Conservation (phyloP, 2,329 filamentous ascomycete species). For the Phialocephala subalpina region DNA sequence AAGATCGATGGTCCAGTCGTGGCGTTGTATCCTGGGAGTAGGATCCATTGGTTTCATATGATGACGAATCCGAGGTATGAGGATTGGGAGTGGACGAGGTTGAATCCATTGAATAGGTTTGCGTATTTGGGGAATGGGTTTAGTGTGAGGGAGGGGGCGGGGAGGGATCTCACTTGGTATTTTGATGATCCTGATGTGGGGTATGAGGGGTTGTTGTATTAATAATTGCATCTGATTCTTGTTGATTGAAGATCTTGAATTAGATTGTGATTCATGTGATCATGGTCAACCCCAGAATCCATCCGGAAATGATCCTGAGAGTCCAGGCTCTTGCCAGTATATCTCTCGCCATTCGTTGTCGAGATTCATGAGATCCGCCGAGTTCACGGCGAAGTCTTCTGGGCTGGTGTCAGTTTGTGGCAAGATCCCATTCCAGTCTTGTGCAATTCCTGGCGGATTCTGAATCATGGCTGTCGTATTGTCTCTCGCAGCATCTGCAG, state of each 20-base stretch:
- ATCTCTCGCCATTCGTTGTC: constrained; percentile 5
- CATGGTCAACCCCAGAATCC: constrained; percentile 9
- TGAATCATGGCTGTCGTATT: not conserved
- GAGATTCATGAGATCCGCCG: not conserved
- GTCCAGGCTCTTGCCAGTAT: constrained; percentile 16
- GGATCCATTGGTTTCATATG: constrained; percentile 59
- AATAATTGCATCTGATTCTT: not conserved
- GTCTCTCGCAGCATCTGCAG: not conserved
- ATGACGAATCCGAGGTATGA: constrained; percentile 54
- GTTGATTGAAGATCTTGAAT: not conserved
- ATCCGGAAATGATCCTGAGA: constrained; percentile 5
- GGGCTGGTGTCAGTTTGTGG: not conserved
- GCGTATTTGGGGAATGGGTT: constrained; percentile 51
- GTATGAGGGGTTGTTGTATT: not conserved
- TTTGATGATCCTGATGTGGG: not conserved
- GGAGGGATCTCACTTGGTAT: constrained; percentile 1
- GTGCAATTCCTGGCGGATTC: not conserved
- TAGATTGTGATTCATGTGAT: not conserved
- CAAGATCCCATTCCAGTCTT: not conserved
- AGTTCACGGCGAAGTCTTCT: not conserved
- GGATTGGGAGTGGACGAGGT: constrained; percentile 51
- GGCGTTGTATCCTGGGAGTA: constrained; percentile 52
- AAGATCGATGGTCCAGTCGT: constrained; percentile 45
- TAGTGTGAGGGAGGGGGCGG: constrained; percentile 32
- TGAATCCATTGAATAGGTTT: constrained; percentile 49